Base-by-base conservation (phyloP, 2,329 filamentous ascomycete species). In the Nemania diffusa region DNA sequence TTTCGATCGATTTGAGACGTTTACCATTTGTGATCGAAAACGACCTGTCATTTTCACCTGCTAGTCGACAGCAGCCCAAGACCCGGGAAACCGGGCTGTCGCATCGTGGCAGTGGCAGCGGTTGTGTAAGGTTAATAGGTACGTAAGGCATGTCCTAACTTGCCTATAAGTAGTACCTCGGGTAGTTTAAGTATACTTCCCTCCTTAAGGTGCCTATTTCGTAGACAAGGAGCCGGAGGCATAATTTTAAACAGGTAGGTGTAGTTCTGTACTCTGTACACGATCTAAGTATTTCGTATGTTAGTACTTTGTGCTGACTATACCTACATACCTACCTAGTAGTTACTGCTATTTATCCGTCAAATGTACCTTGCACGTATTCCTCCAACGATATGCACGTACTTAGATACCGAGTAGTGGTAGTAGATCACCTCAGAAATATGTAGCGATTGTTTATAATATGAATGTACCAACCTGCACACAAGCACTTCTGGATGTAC, bases 81-180 rank as follows among this genome's bases (percentile, higher is more conserved):
- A 63, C 62, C 69, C 69, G 64, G 69, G 69, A 63, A 69, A 34
- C 59, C 57, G 69, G 69, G 67, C 69, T 69, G 58, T 63, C 37
- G 64, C 69, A 69, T 65, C 53, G 66, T 69, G 58, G 68, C 65
- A 55, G 53, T 52, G 20, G 61, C 44, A 60, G 60, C 57, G 53
- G 44, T 55, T 40, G 59, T 51, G 7, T 37, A 57, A 29, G 29
- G 26, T 20, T 17, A 17, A 17, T 44, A 50, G 3, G 46, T 50
- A 48, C 22, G 6, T 48, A 22, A 11, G 4, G 9, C 9, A 40
- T 40, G 34, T n/a, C n/a, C n/a, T n/a, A n/a, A n/a, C n/a, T n/a
- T n/a, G n/a, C n/a, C n/a, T n/a, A n/a, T n/a, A n/a, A n/a, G n/a
- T n/a, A n/a, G n/a, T n/a, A n/a, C n/a, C n/a, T n/a, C n/a, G n/a